Evolutionary conservation across 2,329 filamentous ascomycete species (phyloP).

Genomic region (Pseudogymnoascus sp.): DNA sequence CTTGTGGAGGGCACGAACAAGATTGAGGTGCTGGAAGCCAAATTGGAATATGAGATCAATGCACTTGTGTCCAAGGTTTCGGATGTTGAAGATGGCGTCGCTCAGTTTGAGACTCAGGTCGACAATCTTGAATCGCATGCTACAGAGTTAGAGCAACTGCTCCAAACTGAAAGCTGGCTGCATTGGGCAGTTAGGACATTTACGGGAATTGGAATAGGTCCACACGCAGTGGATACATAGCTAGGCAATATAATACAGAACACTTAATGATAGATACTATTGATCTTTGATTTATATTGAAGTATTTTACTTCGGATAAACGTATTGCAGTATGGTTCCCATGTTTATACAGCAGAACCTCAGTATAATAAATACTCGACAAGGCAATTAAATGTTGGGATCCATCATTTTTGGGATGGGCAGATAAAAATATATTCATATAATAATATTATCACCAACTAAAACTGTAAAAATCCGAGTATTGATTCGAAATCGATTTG

Average conservation of each 20-base stretch:
- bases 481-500: not conserved
- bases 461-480: no score
- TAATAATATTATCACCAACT: not conserved
- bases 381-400: not conserved
- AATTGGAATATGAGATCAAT: slow-evolving; percentile 86
- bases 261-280: not conserved
- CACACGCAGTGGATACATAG: slow-evolving; percentile 11
- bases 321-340: not conserved
- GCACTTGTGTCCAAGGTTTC: slow-evolving; percentile 71
- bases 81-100: slow-evolving; percentile 78
- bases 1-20: slow-evolving; percentile 69
- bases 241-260: not conserved
- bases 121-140: slow-evolving; percentile 61
- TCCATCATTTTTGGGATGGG: not conserved
- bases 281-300: not conserved
- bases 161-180: slow-evolving; percentile 27
- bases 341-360: no score
- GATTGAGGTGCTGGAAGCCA: slow-evolving; percentile 72
- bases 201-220: slow-evolving; percentile 28
- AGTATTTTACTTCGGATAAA: not conserved
- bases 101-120: slow-evolving; percentile 73
- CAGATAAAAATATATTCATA: not conserved
- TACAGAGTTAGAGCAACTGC: slow-evolving; percentile 47
- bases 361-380: not conserved
- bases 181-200: slow-evolving; percentile 28